Evolutionary conservation across 192 early-diverging fungal genomes (phyloP).

Genomic region (Cetraspora pellucida): DNA sequence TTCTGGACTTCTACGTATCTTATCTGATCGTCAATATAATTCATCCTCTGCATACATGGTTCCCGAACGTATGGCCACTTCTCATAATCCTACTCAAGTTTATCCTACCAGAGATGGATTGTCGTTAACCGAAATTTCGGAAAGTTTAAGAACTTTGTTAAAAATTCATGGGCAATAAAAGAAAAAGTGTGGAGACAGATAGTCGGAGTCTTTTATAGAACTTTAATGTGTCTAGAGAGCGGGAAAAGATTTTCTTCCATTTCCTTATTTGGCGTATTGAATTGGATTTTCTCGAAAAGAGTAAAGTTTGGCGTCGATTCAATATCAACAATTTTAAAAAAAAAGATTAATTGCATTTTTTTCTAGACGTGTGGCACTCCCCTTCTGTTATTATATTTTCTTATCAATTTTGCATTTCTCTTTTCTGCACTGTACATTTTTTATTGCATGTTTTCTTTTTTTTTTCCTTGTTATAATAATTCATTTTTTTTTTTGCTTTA

Average conservation of each 20-base stretch:
- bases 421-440: conserved; percentile 37
- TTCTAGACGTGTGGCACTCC: conserved; percentile 10
- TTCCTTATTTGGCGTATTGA: conserved; percentile 24
- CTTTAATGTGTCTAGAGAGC: conserved; percentile 4
- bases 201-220: neutral
- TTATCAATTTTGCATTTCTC: conserved; percentile 29
- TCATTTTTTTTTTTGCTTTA: conserved; percentile 26
- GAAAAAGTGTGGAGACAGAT: neutral
- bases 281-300: neutral
- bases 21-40: conserved; percentile 18
- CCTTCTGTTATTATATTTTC: conserved; percentile 25
- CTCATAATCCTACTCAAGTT: conserved; percentile 37
- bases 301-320: neutral
- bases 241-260: conserved; percentile 39
- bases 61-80: conserved; percentile 50
- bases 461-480: conserved; percentile 30
- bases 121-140: conserved; percentile 50
- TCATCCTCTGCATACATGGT: conserved; percentile 39
- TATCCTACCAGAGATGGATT: conserved; percentile 27
- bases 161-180: conserved; percentile 54
- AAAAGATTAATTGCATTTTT: conserved; percentile 8
- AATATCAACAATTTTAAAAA: conserved; percentile 9
- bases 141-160: conserved; percentile 49
- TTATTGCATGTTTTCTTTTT: conserved; percentile 35
- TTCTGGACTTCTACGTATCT: conserved; percentile 25